phyloP scores from a whole-genome alignment of 768 basidiomycete species.

The Podaxis sp. region DNA sequence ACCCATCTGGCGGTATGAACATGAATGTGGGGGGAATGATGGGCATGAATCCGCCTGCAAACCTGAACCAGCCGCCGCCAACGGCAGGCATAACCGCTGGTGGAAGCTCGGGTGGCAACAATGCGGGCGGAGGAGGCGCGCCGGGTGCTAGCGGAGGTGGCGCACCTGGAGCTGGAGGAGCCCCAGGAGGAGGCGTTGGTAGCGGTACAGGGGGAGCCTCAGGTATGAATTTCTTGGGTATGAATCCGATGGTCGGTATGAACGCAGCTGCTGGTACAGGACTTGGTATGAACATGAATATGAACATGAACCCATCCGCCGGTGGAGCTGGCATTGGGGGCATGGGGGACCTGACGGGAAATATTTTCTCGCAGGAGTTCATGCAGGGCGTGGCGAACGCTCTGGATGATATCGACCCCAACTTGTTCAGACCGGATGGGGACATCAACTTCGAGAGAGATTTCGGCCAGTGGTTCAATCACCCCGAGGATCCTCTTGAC shows the following conservation, averaged over 20 bases:
- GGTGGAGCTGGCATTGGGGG: conserved; percentile 10
- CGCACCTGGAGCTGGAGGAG: neutral
- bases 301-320: conserved; percentile 10
- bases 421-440: conserved; percentile 34
- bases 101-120: neutral
- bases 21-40: conserved; percentile 9
- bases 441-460: conserved; percentile 69
- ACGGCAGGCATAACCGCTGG: conserved; percentile 6
- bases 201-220: conserved; percentile 2
- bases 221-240: conserved; percentile 16
- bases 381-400: conserved; percentile 17
- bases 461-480: conserved; percentile 75
- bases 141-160: neutral
- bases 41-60: conserved; percentile 11
- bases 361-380: conserved; percentile 12
- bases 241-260: conserved; percentile 15
- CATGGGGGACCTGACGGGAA: conserved; percentile 7
- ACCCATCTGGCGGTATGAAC: conserved; percentile 6
- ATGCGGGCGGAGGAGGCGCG: neutral
- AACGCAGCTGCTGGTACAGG: conserved; percentile 11
- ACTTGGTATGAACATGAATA: conserved; percentile 10
- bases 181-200: conserved; percentile 1
- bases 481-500: conserved; percentile 44
- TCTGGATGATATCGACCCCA: conserved; percentile 29
- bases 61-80: neutral